Evolutionary conservation across 1,284 basidiomycete species (phyloP).

Genomic region (Tremellales sp.): DNA sequence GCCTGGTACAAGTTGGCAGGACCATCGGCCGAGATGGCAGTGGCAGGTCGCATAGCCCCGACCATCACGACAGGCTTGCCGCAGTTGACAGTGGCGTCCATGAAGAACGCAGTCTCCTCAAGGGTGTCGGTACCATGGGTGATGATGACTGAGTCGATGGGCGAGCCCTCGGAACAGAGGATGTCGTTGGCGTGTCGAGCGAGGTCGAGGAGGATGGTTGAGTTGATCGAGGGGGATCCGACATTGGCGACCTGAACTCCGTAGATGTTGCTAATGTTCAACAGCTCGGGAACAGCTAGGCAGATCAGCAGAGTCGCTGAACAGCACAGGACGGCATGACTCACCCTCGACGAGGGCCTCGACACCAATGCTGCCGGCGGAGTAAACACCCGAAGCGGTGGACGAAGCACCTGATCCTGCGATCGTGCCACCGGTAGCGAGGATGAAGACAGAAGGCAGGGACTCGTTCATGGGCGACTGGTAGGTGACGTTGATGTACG

Average conservation of each 20-base stretch:
- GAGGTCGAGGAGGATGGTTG: conserved; percentile 25
- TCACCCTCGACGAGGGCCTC: conserved; percentile 19
- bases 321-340: neutral
- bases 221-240: conserved; percentile 10
- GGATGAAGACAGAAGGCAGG: conserved; percentile 21
- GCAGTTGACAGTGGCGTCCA: conserved; percentile 16
- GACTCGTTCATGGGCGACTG: conserved; percentile 18
- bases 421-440: conserved; percentile 33
- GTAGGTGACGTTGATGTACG: conserved; percentile 22
- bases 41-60: conserved; percentile 43
- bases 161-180: conserved; percentile 22
- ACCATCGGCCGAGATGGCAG: conserved; percentile 34
- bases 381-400: conserved; percentile 14
- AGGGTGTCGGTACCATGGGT: conserved; percentile 37
- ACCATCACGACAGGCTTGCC: conserved; percentile 40
- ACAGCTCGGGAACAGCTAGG: conserved; percentile 26
- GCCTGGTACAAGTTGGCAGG: conserved; percentile 39
- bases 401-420: conserved; percentile 17
- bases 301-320: neutral
- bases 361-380: conserved; percentile 20
- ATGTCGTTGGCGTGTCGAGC: conserved; percentile 24
- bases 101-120: conserved; percentile 35
- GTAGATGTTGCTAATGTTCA: conserved; percentile 27
- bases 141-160: conserved; percentile 22
- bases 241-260: conserved; percentile 29